Percentiles rank a stretch among this genome's conserved stretches.
These are phyloP conservation scores for Aspergillus puulaauensis DNA, from an alignment of 2,329 filamentous ascomycete genomes.

Conservation along the genomic window DNA sequence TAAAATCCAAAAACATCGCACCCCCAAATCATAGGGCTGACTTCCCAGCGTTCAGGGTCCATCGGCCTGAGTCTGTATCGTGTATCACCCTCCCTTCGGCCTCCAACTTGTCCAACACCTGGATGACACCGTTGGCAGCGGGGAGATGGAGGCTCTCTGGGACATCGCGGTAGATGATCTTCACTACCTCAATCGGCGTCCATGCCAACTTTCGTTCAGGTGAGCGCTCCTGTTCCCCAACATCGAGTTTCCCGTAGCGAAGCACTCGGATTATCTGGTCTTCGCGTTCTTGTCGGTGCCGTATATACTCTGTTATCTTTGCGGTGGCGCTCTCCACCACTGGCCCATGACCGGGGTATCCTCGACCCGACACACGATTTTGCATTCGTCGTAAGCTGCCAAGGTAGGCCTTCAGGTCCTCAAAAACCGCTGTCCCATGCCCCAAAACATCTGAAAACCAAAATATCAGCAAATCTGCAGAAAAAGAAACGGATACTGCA, in stretches of 20 bases:
- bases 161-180: conserved; percentile 78
- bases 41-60: conserved; percentile 29
- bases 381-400: conserved; percentile 69
- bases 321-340: conserved; percentile 70
- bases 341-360: conserved; percentile 85
- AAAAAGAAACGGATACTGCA: background rate
- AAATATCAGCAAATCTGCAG: conserved; percentile 4
- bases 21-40: conserved; percentile 29
- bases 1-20: background rate
- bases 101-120: conserved; percentile 77
- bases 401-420: conserved; percentile 71
- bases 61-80: conserved; percentile 28
- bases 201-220: conserved; percentile 48
- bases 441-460: conserved; percentile 66
- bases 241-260: conserved; percentile 40
- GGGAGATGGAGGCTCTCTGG: conserved; percentile 72
- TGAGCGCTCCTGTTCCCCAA: conserved; percentile 31
- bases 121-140: conserved; percentile 72
- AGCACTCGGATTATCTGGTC: conserved; percentile 71
- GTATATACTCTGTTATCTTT: conserved; percentile 79
- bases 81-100: conserved; percentile 66
- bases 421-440: conserved; percentile 82
- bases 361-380: conserved; percentile 58
- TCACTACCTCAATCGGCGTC: conserved; percentile 80
- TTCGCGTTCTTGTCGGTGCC: conserved; percentile 77